These are phyloP conservation scores for Prunus mongolica DNA, from an alignment of 306 rosid species.

Conservation along the genomic window DNA sequence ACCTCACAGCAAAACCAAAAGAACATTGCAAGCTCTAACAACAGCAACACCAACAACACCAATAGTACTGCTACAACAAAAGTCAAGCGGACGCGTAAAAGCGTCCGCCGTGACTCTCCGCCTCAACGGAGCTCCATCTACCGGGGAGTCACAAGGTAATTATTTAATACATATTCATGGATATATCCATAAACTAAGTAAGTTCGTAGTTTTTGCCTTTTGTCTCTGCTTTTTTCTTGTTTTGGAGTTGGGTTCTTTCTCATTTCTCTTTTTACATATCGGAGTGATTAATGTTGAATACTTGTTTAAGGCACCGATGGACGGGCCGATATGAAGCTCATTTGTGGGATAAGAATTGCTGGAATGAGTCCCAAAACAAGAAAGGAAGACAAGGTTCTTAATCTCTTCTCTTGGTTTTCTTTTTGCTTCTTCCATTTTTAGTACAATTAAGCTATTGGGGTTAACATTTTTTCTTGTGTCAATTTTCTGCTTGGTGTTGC, in stretches of 20 bases:
- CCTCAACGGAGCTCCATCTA: constrained; percentile 72
- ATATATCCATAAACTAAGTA: not conserved
- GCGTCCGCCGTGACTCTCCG: constrained; percentile 56
- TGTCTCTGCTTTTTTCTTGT: not conserved
- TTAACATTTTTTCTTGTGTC: not conserved
- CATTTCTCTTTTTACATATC: not conserved
- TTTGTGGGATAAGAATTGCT: constrained; percentile 92
- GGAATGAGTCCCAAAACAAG: constrained; percentile 86
- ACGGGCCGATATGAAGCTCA: constrained; percentile 97
- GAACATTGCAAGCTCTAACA: constrained; percentile 18
- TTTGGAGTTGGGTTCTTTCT: not conserved
- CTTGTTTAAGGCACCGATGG: constrained; percentile 79
- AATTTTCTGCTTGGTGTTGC: not conserved
- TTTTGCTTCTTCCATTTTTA: not conserved
- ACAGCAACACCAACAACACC: not conserved
- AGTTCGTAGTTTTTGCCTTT: not conserved
- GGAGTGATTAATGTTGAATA: not conserved
- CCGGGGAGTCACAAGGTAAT: constrained; percentile 88
- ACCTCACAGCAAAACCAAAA: constrained; percentile 42
- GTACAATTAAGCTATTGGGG: not conserved
- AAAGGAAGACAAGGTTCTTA: constrained; percentile 87
- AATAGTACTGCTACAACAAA: constrained; percentile 11
- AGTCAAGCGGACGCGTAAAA: constrained; percentile 59
- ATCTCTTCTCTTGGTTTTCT: not conserved
- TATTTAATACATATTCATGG: not conserved